phyloP scores from a whole-genome alignment of 345 rosid species.

The Camelina hispida region DNA sequence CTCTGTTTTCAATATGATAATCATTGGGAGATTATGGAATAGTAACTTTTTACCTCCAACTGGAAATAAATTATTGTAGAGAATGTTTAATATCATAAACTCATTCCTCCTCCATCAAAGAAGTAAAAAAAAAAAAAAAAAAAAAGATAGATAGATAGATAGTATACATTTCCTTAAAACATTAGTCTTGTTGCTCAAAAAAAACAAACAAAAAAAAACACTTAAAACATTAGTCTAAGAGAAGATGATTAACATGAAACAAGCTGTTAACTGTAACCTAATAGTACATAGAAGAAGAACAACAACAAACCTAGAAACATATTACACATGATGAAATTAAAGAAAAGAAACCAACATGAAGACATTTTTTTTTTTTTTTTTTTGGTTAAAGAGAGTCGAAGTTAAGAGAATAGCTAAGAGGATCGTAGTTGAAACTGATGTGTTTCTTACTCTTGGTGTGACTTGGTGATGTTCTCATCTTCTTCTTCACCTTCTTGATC shows the following conservation, averaged over 20 bases:
- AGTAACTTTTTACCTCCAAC: not conserved
- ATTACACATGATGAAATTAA: not conserved
- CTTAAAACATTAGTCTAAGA: not conserved
- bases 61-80: not conserved
- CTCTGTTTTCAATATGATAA: constrained; percentile 12
- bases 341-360: constrained; percentile 18
- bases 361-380: not conserved
- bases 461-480: constrained; percentile 30
- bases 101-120: not conserved
- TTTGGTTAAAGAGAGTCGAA: constrained; percentile 59
- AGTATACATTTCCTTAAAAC: not conserved
- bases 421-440: constrained; percentile 68
- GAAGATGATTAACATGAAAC: not conserved
- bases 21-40: constrained; percentile 32
- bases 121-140: not conserved
- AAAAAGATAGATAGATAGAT: not conserved
- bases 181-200: not conserved
- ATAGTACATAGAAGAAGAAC: not conserved
- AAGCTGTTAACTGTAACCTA: constrained; percentile 12
- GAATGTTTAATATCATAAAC: not conserved
- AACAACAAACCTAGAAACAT: constrained; percentile 6
- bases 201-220: not conserved
- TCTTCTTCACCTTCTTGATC: constrained; percentile 54
- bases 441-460: constrained; percentile 49
- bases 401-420: constrained; percentile 85